phyloP scores from a whole-genome alignment of 352 stramenopile species.

The Phytophthora crassamura region DNA sequence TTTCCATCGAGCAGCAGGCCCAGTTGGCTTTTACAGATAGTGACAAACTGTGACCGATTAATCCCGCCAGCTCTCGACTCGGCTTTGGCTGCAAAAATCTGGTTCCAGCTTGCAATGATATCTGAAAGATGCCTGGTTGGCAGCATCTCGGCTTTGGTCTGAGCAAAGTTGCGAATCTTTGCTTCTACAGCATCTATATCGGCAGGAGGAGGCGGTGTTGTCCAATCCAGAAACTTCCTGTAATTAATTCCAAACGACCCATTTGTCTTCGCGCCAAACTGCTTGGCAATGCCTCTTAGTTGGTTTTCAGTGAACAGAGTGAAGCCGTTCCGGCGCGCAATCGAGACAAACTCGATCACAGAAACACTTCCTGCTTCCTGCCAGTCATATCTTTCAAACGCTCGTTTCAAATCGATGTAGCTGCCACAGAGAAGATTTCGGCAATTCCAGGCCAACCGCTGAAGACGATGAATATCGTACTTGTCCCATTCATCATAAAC shows the following conservation, averaged over 20 bases:
- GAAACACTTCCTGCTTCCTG: slow-evolving; percentile 50
- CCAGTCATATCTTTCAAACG: slow-evolving; percentile 80
- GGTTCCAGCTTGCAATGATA: slow-evolving; percentile 46
- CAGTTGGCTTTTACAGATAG: slow-evolving; percentile 40
- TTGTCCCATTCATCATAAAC: slow-evolving; percentile 36
- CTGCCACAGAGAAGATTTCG: slow-evolving; percentile 50
- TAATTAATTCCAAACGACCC: slow-evolving; percentile 70
- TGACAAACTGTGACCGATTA: slow-evolving; percentile 51
- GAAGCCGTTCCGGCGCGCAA: slow-evolving; percentile 52
- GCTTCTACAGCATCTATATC: slow-evolving; percentile 54
- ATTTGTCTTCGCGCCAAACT: slow-evolving; percentile 57
- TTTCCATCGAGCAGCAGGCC: slow-evolving; percentile 49
- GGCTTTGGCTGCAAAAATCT: slow-evolving; percentile 39
- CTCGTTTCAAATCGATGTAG: slow-evolving; percentile 41
- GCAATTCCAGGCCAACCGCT: slow-evolving; percentile 59
- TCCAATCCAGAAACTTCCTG: slow-evolving; percentile 74
- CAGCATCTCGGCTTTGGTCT: slow-evolving; percentile 39
- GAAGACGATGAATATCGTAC: slow-evolving; percentile 54
- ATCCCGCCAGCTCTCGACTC: slow-evolving; percentile 39
- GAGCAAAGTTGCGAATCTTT: slow-evolving; percentile 55
- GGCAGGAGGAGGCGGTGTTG: slow-evolving; percentile 41
- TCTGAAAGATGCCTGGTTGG: slow-evolving; percentile 45
- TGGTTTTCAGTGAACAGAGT: slow-evolving; percentile 48
- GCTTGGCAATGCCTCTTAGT: slow-evolving; percentile 55
- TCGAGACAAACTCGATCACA: slow-evolving; percentile 53